Base-by-base conservation (phyloP, 2,329 filamentous ascomycete species). In the Xylariaceae sp. region DNA sequence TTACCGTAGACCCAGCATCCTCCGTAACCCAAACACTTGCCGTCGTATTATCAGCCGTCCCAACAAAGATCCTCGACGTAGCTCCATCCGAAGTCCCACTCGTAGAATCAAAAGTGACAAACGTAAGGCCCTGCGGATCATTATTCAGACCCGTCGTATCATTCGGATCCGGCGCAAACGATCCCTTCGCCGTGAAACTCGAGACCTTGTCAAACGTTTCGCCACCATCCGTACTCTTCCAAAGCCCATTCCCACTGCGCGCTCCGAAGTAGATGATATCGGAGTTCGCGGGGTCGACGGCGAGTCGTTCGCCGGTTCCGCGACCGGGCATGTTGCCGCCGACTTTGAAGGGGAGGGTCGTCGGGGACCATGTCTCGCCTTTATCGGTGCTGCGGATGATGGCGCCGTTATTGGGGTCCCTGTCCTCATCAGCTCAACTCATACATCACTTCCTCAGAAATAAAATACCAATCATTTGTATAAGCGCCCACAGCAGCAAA, bases 321-420 rank as follows among this genome's bases (percentile, higher is more conserved):
- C 83, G 78, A 1, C 83, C 83, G 6, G 82, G 82, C 81, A 84
- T 85, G 67, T 85, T 85, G 0, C 82, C 82, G 6, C 82, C 82
- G 51, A 84, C 80, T 67, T 85, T 85, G 74, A 85, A 85, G 2
- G 80, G 75, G 0, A 85, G 73, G 4, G 73, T 71, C 0, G 79
- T 77, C 17, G 75, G 73, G 1, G 73, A 66, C 79, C 81, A 85
- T 0, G 82, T 83, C 2, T 70, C 71, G 1, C 83, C 83, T 64
- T 77, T 74, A 64, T 86, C 81, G 7, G 75, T 78, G 7, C 80
- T 83, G 34, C 78, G 76, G 37, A 83, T 76, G 44, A 85, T 83
- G 6, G 79, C 74, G 6, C 82, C 82, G 3, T 78, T 75, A 57
- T 79, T 81, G 0, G 82, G 81, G 58, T 85, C 83, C 75, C 73